phyloP scores from a whole-genome alignment of 140 eudicot genomes.

The Stevia rebaudiana region DNA sequence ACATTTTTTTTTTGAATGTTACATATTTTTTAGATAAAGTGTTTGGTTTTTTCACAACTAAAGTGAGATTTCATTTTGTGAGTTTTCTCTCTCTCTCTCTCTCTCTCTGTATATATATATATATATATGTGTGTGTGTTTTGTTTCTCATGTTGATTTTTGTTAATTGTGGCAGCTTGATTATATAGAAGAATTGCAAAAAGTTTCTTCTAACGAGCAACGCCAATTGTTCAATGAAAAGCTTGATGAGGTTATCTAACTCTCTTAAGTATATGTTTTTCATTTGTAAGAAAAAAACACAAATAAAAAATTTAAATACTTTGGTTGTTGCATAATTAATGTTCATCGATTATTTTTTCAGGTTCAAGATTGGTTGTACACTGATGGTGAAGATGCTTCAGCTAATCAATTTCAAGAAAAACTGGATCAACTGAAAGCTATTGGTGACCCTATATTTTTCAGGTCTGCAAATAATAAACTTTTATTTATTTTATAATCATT shows the following conservation, averaged over 20 bases:
- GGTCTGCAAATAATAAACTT: constrained; percentile 38
- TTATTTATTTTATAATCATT: background rate
- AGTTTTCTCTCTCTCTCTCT: too few species aligned
- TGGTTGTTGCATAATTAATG: background rate
- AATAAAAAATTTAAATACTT: too few species aligned
- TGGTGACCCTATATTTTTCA: constrained; percentile 88
- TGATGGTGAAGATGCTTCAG: constrained; percentile 99
- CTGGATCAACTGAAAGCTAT: constrained; percentile 68
- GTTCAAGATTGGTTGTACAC: constrained; percentile 97
- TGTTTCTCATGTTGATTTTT: constrained; percentile 22
- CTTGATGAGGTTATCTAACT: constrained; percentile 77
- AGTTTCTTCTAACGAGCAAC: constrained; percentile 71
- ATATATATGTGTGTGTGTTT: too few species aligned
- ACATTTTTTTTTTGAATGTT: too few species aligned
- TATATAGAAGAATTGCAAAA: constrained; percentile 58
- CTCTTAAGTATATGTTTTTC: background rate
- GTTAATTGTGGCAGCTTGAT: constrained; percentile 54
- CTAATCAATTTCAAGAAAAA: constrained; percentile 69
- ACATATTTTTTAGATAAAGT: too few species aligned
- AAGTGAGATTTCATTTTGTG: too few species aligned
- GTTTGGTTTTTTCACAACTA: too few species aligned
- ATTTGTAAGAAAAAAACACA: too few species aligned
- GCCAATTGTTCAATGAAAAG: constrained; percentile 60
- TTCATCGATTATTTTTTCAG: constrained; percentile 29
- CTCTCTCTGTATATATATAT: too few species aligned